Conservation (phyloP, 139 green algal species). For the Spirogloea muscicola region DNA sequence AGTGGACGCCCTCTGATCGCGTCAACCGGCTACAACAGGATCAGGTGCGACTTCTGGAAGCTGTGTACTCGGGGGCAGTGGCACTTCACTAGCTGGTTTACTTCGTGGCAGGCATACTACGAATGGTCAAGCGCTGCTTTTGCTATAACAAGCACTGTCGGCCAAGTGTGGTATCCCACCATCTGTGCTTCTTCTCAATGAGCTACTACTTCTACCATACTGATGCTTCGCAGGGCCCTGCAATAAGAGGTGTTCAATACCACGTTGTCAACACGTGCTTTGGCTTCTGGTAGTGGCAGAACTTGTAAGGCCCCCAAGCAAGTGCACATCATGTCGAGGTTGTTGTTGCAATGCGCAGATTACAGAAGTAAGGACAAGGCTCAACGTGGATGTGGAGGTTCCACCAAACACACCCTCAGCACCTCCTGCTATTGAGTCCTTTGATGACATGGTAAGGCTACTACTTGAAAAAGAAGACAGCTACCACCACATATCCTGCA, state of each 20-base stretch:
- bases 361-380: constrained; percentile 30
- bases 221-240: too few relatives aligned
- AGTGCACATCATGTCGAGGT: neutral
- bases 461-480: too few relatives aligned
- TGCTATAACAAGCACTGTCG: too few relatives aligned
- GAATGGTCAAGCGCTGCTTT: too few relatives aligned
- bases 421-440: constrained; percentile 36
- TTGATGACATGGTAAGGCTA: constrained; percentile 42
- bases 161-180: too few relatives aligned
- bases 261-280: neutral
- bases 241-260: neutral
- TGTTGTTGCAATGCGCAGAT: constrained; percentile 23
- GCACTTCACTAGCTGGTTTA: neutral
- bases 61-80: neutral
- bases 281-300: constrained; percentile 5
- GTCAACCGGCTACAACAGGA: constrained; percentile 21
- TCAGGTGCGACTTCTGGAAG: constrained; percentile 10
- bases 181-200: too few relatives aligned
- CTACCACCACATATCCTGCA: too few relatives aligned
- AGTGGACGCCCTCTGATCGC: constrained; percentile 39
- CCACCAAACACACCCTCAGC: constrained; percentile 10
- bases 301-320: neutral
- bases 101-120: neutral
- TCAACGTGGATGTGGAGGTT: constrained; percentile 35
- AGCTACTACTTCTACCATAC: too few relatives aligned